Conservation (phyloP, 2,329 filamentous ascomycete genomes). For the Fusarium sulawesiense region DNA sequence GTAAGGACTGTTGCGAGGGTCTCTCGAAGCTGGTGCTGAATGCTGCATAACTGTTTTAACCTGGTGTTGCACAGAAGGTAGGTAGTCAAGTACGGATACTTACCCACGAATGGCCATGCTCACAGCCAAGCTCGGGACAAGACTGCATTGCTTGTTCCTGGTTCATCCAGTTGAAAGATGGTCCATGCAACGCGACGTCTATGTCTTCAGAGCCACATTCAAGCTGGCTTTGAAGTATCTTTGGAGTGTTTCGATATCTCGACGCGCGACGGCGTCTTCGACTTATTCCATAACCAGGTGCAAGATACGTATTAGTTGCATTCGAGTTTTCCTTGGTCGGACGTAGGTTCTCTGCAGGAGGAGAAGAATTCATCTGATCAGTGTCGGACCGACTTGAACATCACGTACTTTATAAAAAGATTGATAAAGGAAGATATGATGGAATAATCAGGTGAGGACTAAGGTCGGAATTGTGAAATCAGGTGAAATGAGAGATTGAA, state of each 20-base stretch:
- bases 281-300: not conserved
- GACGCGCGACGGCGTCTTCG: not conserved
- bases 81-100: not conserved
- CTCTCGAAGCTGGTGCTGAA: slow-evolving; percentile 15
- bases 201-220: slow-evolving; percentile 24
- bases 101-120: slow-evolving; percentile 3
- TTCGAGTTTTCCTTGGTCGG: not conserved
- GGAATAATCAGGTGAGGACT: not conserved
- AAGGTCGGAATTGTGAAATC: slow-evolving; percentile 4
- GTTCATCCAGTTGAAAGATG: slow-evolving; percentile 9
- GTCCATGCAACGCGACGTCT: slow-evolving; percentile 1
- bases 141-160: slow-evolving; percentile 25
- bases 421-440: slow-evolving; percentile 1
- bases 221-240: not conserved
- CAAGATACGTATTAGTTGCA: slow-evolving; percentile 7
- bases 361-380: slow-evolving; percentile 16
- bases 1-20: slow-evolving; percentile 21
- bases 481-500: slow-evolving; percentile 12
- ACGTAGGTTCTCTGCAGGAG: not conserved
- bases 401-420: not conserved
- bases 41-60: slow-evolving; percentile 24
- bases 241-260: slow-evolving; percentile 7
- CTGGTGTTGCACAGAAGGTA: too few relatives aligned
- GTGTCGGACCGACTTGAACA: not conserved
- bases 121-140: slow-evolving; percentile 29